Evolutionary conservation across 345 rosid species (phyloP).

Genomic region (Hibiscus tridactylites): DNA sequence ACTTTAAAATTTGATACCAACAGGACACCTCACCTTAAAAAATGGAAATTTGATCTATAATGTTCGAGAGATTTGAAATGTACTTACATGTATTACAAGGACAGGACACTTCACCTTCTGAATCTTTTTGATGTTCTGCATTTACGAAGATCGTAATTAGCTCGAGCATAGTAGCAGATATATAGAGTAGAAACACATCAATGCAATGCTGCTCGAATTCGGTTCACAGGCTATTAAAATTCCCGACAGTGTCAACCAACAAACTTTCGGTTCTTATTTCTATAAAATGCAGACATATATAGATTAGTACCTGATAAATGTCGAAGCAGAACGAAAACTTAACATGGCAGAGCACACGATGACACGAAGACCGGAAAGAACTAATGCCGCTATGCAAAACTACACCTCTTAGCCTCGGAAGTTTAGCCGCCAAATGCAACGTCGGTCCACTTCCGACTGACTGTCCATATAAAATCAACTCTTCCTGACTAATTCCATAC

Average conservation of each 20-base stretch:
- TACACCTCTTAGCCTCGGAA: constrained; percentile 94
- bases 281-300: neutral
- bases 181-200: neutral
- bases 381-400: constrained; percentile 95
- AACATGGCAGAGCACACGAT: constrained; percentile 91
- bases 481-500: constrained; percentile 90
- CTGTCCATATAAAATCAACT: constrained; percentile 86
- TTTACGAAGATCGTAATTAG: constrained; percentile 8
- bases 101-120: constrained; percentile 85
- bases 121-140: constrained; percentile 84
- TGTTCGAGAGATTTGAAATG: neutral
- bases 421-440: constrained; percentile 84
- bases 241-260: neutral
- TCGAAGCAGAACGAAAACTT: constrained; percentile 81
- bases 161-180: constrained; percentile 1
- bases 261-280: neutral
- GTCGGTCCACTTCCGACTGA: constrained; percentile 99
- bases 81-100: constrained; percentile 87
- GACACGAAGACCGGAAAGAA: constrained; percentile 99
- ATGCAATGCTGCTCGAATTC: neutral
- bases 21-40: constrained; percentile 73
- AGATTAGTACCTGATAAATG: constrained; percentile 58
- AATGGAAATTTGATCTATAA: too few species aligned
- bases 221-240: neutral
- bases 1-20: constrained; percentile 4